Percentiles rank a stretch among this genome's conserved stretches.
Evolutionary conservation across 768 basidiomycete species (phyloP).

Genomic region (Chalciporus chontae): DNA sequence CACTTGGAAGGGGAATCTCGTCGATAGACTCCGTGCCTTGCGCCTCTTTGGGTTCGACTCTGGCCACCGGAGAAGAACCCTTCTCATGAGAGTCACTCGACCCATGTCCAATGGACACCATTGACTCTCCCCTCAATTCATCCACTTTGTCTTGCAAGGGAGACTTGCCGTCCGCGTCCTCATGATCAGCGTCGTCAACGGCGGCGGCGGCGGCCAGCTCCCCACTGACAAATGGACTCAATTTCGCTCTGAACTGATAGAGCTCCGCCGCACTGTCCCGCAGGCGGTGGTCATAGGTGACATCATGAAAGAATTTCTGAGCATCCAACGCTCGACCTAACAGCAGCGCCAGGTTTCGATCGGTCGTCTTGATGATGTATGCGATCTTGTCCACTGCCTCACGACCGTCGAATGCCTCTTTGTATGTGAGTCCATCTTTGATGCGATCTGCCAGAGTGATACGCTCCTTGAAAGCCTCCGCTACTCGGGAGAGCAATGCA

Average conservation of each 20-base stretch:
- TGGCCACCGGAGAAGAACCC: constrained; percentile 28
- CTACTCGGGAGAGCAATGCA: constrained; percentile 92
- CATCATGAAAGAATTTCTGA: constrained; percentile 99
- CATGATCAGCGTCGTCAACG: constrained; percentile 34
- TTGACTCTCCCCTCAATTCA: constrained; percentile 21
- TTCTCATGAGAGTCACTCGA: constrained; percentile 35
- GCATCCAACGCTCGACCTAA: constrained; percentile 95
- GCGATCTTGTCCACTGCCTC: constrained; percentile 97
- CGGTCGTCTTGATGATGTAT: constrained; percentile 97
- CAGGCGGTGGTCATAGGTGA: constrained; percentile 96
- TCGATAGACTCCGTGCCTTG: constrained; percentile 48
- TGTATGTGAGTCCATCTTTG: constrained; percentile 96
- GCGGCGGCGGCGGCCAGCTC: constrained; percentile 46
- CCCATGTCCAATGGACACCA: constrained; percentile 29
- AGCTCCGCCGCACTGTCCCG: constrained; percentile 85
- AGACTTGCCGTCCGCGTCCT: constrained; percentile 32
- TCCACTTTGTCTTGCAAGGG: constrained; percentile 20
- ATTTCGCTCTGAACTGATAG: constrained; percentile 86
- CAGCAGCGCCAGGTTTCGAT: constrained; percentile 90
- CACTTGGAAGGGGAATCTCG: constrained; percentile 75
- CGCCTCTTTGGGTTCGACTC: constrained; percentile 21
- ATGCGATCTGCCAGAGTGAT: constrained; percentile 72
- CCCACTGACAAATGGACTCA: constrained; percentile 84
- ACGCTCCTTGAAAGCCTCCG: constrained; percentile 86
- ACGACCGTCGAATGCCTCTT: constrained; percentile 93